phyloP scores from a whole-genome alignment of 2,329 filamentous ascomycete genomes.

The Fusarium graminum region DNA sequence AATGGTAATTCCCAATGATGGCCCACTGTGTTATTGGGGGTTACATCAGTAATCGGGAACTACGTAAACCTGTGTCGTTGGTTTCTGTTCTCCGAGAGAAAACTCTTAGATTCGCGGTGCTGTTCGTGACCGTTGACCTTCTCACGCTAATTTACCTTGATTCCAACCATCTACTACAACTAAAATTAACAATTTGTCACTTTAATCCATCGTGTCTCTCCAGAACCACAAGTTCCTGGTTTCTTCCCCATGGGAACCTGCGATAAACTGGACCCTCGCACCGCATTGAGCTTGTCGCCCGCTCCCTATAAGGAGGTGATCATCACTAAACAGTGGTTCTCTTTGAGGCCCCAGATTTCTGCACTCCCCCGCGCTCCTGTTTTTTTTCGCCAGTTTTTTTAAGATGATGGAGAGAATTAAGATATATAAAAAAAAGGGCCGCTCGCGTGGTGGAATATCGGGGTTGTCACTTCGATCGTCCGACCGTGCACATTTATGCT shows the following conservation, averaged over 20 bases:
- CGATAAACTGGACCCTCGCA: constrained; percentile 16
- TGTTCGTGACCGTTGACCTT: neutral
- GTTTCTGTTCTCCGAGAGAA: constrained; percentile 17
- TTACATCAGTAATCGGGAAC: neutral
- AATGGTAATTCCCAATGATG: neutral
- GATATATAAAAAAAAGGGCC: too few species aligned
- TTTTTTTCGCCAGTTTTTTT: constrained; percentile 26
- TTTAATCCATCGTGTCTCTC: neutral
- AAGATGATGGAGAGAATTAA: neutral
- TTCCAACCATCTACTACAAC: neutral
- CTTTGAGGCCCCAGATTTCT: constrained; percentile 3
- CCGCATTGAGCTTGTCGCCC: constrained; percentile 15
- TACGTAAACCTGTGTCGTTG: neutral
- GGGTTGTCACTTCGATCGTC: constrained; percentile 17
- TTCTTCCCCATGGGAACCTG: neutral
- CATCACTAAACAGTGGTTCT: constrained; percentile 21
- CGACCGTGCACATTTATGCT: constrained; percentile 18
- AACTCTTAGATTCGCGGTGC: constrained; percentile 3
- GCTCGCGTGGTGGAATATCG: neutral
- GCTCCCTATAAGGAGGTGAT: constrained; percentile 30
- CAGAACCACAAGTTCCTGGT: constrained; percentile 2
- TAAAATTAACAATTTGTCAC: constrained; percentile 8
- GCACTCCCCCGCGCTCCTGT: constrained; percentile 31
- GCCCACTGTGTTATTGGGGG: constrained; percentile 13
- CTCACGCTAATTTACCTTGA: constrained; percentile 1